Evolutionary conservation across 1,139 yeast genomes (phyloP), one percentile per base, ranked within the genome.

Genomic region (Yamadazyma triangularis): DNA sequence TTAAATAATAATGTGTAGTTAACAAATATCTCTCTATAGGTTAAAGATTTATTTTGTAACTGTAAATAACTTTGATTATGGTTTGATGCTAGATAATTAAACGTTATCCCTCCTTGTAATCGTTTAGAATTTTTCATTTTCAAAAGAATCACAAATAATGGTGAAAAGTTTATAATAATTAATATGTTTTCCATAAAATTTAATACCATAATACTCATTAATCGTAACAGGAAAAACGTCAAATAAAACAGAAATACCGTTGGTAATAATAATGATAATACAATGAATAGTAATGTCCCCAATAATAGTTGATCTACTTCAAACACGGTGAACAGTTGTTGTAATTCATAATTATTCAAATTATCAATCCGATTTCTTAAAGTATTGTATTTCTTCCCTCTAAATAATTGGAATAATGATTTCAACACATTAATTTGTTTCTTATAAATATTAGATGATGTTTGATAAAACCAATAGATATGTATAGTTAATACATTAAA

Each of bases 351-450:
- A 36, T 55, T 60, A 38, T 66, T 64, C 26, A 68, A 47, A 35
- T 53, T 60, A 53, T 93, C 99, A 25, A 88, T 79, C 62, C 98
- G 78, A 36, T 84, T 70, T 42, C 97, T 72, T 44, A 93, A 61
- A 2, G 83, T 77, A 50, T 93, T 93, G 42, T 77, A 81, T 56
- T 89, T 88, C 53, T 84, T 85, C 1, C 99, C 99, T 37, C 94
- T 73, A 47, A 93, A 89, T 25, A 93, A 62, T 45, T 88, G 85
- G 54, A 86, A 85, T 33, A 93, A 64, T 9, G 96, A 85, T 33
- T 67, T 66, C 38, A 91, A 59, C 5, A 81, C 73, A 30, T 71
- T 72, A 15, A 85, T 53, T 48, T 87, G 95, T 70, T 88, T 79
- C 39, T 74, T 72, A 55, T 82, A 91, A 4, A 93, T 69, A 42